Conservation (phyloP, 2,329 filamentous ascomycete genomes). For the Beauveria scarabaeidicola region DNA sequence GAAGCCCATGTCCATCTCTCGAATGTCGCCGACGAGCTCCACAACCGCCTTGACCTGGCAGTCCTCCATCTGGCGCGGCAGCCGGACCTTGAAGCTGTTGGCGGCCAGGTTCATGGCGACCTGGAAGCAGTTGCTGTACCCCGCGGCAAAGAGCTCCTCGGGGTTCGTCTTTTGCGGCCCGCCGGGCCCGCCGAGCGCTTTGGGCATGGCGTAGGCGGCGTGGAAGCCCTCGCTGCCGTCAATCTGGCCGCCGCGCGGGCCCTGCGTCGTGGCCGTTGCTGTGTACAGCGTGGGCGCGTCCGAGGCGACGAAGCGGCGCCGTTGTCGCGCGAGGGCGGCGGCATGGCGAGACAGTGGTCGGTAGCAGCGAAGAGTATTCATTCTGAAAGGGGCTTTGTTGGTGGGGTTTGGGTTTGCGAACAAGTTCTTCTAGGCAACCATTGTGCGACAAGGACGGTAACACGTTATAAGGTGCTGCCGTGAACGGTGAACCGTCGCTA, state of each 20-base stretch:
- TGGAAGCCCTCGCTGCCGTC: neutral
- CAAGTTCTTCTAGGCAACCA: neutral
- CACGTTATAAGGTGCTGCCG: neutral
- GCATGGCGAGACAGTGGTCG: neutral
- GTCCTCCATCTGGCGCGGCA: neutral
- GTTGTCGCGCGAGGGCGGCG: neutral
- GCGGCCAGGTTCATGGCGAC: slow-evolving; percentile 6
- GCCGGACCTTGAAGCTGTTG: neutral
- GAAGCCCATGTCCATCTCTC: neutral
- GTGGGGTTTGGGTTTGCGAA: neutral
- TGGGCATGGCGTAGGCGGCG: neutral
- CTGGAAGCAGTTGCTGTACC: slow-evolving; percentile 6
- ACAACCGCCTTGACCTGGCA: neutral
- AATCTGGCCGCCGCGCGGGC: slow-evolving; percentile 1
- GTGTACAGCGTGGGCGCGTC: slow-evolving; percentile 6
- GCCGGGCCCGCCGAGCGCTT: neutral
- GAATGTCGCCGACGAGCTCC: neutral
- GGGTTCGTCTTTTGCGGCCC: neutral
- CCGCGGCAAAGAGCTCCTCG: neutral
- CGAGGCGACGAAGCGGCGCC: neutral
- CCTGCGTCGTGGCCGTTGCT: neutral
- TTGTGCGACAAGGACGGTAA: neutral
- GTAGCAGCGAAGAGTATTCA: neutral
- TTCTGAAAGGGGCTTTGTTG: neutral
- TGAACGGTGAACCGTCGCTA: neutral